A percentile compares a stretch with the other conserved stretches of the same genome.
phyloP scores from a whole-genome alignment of 345 rosid species.

The Alliaria petiolata region DNA sequence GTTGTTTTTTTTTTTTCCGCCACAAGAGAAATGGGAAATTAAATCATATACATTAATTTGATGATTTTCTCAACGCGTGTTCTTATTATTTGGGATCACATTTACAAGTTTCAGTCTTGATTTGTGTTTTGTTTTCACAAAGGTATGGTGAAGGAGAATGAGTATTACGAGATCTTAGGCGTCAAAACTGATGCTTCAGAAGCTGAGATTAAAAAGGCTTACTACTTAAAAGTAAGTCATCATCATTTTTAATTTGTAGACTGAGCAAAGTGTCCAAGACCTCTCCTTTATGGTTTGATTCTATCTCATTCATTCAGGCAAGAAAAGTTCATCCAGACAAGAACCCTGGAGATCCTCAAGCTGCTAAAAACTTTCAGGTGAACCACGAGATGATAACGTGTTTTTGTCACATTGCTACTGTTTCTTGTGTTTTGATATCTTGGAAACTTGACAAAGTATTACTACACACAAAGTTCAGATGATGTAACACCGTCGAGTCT shows the following conservation, averaged over 20 bases:
- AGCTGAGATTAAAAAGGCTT: constrained; percentile 92
- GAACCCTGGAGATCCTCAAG: constrained; percentile 88
- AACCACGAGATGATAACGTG: background rate
- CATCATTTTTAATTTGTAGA: no score
- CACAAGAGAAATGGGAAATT: background rate
- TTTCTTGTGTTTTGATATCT: background rate
- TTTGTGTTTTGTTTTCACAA: background rate
- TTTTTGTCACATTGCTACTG: background rate
- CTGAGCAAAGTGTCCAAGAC: no score
- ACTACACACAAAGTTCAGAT: background rate
- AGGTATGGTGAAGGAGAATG: constrained; percentile 65
- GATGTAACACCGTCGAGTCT: no score
- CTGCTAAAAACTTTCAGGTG: constrained; percentile 93
- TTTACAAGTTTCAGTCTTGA: no score
- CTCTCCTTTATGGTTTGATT: background rate
- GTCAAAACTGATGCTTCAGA: constrained; percentile 65
- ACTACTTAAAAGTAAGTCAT: constrained; percentile 61
- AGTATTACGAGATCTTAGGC: constrained; percentile 70
- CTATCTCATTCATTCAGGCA: constrained; percentile 53
- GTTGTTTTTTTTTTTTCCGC: background rate
- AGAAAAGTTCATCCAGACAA: constrained; percentile 93
- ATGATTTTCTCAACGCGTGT: background rate
- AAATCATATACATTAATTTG: background rate
- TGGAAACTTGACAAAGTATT: no score
- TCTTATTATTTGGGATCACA: background rate